Percentiles rank a stretch among this genome's conserved stretches.
These are phyloP conservation scores for Pleoardoris graminearum DNA, from an alignment of 2,329 filamentous ascomycete genomes.

Conservation along the genomic window DNA sequence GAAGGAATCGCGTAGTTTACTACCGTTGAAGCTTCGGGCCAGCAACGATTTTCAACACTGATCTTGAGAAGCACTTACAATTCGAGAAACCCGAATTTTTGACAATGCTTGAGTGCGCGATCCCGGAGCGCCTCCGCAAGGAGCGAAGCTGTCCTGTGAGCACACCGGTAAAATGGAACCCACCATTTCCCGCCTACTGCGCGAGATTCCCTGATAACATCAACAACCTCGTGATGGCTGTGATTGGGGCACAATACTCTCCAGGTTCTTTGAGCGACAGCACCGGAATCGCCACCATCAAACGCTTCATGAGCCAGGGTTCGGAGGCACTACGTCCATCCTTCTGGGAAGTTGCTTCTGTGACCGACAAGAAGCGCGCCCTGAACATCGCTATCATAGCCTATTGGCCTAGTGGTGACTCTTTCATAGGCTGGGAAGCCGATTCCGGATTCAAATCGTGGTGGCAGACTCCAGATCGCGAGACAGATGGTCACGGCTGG, in stretches of 20 bases:
- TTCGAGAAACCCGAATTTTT: neutral
- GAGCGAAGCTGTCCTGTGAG: conserved; percentile 22
- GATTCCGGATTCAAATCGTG: conserved; percentile 45
- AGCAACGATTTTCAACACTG: no score
- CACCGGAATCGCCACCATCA: conserved; percentile 18
- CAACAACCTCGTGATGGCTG: conserved; percentile 40
- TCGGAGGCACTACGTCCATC: conserved; percentile 18
- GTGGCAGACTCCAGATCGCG: conserved; percentile 42
- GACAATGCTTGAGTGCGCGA: conserved; percentile 30
- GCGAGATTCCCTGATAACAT: conserved; percentile 39
- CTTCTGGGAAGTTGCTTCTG: conserved; percentile 42
- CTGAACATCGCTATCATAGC: conserved; percentile 46
- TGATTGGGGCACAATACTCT: conserved; percentile 39
- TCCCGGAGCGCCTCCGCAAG: conserved; percentile 25
- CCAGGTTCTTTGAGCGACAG: neutral
- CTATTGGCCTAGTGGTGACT: conserved; percentile 43
- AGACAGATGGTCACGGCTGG: conserved; percentile 42
- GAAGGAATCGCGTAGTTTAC: no score
- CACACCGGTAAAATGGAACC: conserved; percentile 29
- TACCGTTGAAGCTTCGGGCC: no score
- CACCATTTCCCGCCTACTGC: conserved; percentile 38
- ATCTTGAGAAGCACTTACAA: no score
- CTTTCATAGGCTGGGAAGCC: conserved; percentile 38
- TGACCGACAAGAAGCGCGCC: conserved; percentile 30
- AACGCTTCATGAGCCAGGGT: conserved; percentile 15